Evolutionary conservation across 2,329 filamentous ascomycete species (phyloP), one percentile per base, ranked within the genome.

Genomic region (Harringtonia aguacate): DNA sequence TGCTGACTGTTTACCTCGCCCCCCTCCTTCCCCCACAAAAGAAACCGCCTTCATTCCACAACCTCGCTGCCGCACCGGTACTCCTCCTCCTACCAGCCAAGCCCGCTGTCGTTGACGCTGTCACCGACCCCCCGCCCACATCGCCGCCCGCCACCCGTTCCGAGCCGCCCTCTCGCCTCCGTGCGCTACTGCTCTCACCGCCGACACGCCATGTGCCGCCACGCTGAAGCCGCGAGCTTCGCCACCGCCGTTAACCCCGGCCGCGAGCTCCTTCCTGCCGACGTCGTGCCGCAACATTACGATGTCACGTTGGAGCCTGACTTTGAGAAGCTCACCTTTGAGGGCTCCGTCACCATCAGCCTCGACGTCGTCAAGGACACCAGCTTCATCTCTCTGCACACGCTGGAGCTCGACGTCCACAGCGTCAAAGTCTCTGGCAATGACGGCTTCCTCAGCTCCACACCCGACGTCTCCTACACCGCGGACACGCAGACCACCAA

Each of bases 211-310:
- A 90, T 89, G 80, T 86, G 83, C 65, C 77, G 75, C 52, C 62
- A 62, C 34, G 57, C 60, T 33, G 55, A 52, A 35, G 52, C 56
- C 53, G 62, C 62, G 33, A 51, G 55, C 54, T 57, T 57, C 45
- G 59, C 58, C 46, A 59, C 59, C 44, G 56, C 58, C 45, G 53
- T 61, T 41, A 55, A 55, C 53, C 29, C 44, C 21, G 79, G 77
- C 51, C 81, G 90, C 56, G 84, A 94, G 69, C 82, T 97, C 52
- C 74, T 97, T 55, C 92, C 90, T 42, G 80, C 81, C 65, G 94
- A 95, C 59, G 87, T 95, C 57, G 84, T 90, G 62, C 89, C 90
- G n/a, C 67, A 74, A 33, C 88, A 97, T 68, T 97, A 97, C 66
- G 79, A 94, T 62, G 67, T 97, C 55, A 92, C 86, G 2, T 73